These are phyloP conservation scores for Sclerotinia spermophila DNA, from an alignment of 2,329 filamentous ascomycete genomes.

Conservation along the genomic window DNA sequence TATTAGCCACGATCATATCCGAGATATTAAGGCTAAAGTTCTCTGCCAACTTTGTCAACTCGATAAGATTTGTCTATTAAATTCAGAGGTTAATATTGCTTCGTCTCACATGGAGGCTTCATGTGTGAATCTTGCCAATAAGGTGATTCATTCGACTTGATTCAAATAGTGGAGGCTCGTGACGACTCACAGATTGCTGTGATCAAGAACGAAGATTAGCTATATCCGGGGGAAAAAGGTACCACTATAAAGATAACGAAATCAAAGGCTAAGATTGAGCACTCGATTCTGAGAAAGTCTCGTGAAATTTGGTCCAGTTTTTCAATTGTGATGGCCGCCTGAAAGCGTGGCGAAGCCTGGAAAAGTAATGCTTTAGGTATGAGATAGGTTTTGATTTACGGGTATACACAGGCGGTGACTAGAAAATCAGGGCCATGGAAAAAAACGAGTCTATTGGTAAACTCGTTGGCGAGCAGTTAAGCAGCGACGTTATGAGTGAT, in stretches of 20 bases:
- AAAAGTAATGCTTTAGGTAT: constrained; percentile 19
- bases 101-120: not conserved
- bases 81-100: not conserved
- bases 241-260: constrained; percentile 20
- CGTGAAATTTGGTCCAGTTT: constrained; percentile 9
- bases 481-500: not conserved
- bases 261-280: constrained; percentile 17
- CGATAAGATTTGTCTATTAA: not conserved
- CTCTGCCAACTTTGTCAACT: not conserved
- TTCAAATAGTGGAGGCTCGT: constrained; percentile 27
- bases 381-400: not conserved
- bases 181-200: constrained; percentile 15
- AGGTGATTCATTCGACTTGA: too few species aligned
- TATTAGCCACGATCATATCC: not conserved
- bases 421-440: constrained; percentile 15
- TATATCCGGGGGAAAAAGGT: not conserved
- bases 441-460: not conserved
- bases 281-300: constrained; percentile 6
- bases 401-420: not conserved
- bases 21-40: not conserved
- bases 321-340: constrained; percentile 13
- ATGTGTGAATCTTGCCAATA: not conserved
- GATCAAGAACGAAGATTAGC: not conserved
- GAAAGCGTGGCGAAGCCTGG: constrained; percentile 21
- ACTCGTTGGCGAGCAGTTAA: not conserved